These are phyloP conservation scores for Thielaviopsis punctulata DNA, from an alignment of 2,329 filamentous ascomycete genomes.

Conservation along the genomic window DNA sequence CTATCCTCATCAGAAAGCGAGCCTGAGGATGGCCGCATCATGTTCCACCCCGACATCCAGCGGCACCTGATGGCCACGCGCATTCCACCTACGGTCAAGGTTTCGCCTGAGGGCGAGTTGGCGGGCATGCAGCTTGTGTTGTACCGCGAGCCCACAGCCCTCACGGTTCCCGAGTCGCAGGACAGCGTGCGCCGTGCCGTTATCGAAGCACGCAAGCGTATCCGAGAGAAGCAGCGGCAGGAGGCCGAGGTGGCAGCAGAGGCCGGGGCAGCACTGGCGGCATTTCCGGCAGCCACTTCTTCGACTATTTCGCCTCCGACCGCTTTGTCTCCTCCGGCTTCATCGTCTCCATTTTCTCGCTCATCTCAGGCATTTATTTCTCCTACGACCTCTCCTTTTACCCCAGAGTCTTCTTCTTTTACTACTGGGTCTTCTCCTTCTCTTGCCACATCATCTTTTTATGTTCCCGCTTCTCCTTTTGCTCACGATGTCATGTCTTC, in stretches of 20 bases:
- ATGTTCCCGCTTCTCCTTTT: background rate
- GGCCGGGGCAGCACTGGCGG: background rate
- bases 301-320: background rate
- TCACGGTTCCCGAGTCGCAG: conserved; percentile 57
- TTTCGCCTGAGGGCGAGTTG: conserved; percentile 19
- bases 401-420: background rate
- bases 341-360: background rate
- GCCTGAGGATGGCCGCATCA: conserved; percentile 38
- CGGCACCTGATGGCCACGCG: conserved; percentile 60
- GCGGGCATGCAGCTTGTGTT: conserved; percentile 61
- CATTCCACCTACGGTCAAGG: conserved; percentile 38
- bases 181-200: conserved; percentile 72
- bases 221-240: conserved; percentile 38
- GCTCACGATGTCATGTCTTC: background rate
- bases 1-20: conserved; percentile 45
- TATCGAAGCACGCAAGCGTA: conserved; percentile 55
- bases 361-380: background rate
- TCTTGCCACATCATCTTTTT: background rate
- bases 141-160: conserved; percentile 61
- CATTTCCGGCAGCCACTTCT: background rate
- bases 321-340: background rate
- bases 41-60: conserved; percentile 75
- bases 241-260: background rate
- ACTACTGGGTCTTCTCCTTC: background rate
- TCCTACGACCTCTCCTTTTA: background rate